Percentiles rank a stretch among this genome's conserved stretches.
phyloP scores from a whole-genome alignment of 2,329 filamentous ascomycete species.

The Moelleriella libera region DNA sequence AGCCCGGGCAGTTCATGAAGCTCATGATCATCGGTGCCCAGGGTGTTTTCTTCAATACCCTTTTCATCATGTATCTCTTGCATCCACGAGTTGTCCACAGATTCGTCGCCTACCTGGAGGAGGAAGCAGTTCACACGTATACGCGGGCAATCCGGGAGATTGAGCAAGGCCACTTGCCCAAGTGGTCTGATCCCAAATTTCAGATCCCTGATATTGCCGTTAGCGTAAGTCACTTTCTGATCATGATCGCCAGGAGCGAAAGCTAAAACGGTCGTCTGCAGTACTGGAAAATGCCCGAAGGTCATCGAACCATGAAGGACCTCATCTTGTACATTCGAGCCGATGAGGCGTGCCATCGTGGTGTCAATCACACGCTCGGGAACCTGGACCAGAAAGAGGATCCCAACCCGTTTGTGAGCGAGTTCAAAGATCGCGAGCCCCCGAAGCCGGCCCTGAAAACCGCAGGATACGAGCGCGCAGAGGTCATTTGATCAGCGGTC shows the following conservation, averaged over 20 bases:
- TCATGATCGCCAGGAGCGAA: too few species aligned
- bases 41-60: conserved; percentile 89
- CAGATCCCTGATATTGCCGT: conserved; percentile 78
- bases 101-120: conserved; percentile 93
- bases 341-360: conserved; percentile 80
- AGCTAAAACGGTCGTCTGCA: conserved; percentile 4
- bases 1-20: conserved; percentile 70
- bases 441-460: conserved; percentile 55
- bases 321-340: conserved; percentile 77
- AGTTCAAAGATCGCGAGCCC: conserved; percentile 55
- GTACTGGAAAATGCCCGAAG: conserved; percentile 93
- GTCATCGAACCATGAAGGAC: conserved; percentile 68
- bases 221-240: conserved; percentile 22
- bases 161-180: conserved; percentile 68
- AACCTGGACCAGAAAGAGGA: conserved; percentile 78
- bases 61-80: conserved; percentile 81
- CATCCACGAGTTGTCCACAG: conserved; percentile 81
- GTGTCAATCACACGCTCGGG: conserved; percentile 89
- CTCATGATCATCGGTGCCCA: conserved; percentile 84
- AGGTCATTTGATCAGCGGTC: conserved; percentile 44
- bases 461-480: conserved; percentile 68
- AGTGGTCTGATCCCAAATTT: conserved; percentile 59
- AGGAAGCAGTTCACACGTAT: conserved; percentile 94
- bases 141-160: conserved; percentile 79
- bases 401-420: conserved; percentile 81